A percentile compares a stretch with the other conserved stretches of the same genome.
Conservation (phyloP, 495 filamentous ascomycete species). For the Penicillium robsamsonii region DNA sequence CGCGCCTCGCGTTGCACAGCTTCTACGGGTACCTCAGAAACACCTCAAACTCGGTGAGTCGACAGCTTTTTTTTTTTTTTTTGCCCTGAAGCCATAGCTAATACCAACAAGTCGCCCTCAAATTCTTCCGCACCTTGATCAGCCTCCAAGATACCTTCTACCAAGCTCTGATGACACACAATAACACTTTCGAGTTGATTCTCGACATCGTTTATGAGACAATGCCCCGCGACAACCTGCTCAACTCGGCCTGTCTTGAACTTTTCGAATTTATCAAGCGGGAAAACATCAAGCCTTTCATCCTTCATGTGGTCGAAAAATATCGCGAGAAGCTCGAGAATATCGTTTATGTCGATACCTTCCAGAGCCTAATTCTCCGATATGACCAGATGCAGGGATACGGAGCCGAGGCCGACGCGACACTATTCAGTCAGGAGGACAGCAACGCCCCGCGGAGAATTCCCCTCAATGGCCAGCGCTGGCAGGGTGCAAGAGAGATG, state of each 20-base stretch:
- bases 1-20: slow-evolving; percentile 74
- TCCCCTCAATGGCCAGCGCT: slow-evolving; percentile 64
- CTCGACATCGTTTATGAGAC: slow-evolving; percentile 84
- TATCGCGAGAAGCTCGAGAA: slow-evolving; percentile 76
- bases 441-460: slow-evolving; percentile 50
- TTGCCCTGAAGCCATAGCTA: slow-evolving; percentile 1
- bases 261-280: slow-evolving; percentile 89
- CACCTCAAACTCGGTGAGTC: slow-evolving; percentile 84
- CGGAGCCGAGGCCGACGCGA: slow-evolving; percentile 55
- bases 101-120: slow-evolving; percentile 70
- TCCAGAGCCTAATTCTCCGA: slow-evolving; percentile 66
- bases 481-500: slow-evolving; percentile 77
- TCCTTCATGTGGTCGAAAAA: slow-evolving; percentile 83
- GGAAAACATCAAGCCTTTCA: slow-evolving; percentile 77
- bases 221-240: slow-evolving; percentile 92
- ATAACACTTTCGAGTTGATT: slow-evolving; percentile 82
- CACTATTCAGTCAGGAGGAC: slow-evolving; percentile 50
- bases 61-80: neutral
- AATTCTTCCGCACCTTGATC: slow-evolving; percentile 90
- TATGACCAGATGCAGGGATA: slow-evolving; percentile 83
- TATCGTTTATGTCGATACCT: slow-evolving; percentile 86
- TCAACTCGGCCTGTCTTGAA: slow-evolving; percentile 95
- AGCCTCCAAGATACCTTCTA: slow-evolving; percentile 90
- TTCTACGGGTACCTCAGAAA: slow-evolving; percentile 84
- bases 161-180: slow-evolving; percentile 78